Conservation (phyloP, 2,329 filamentous ascomycete genomes). For the Calonectria fujianensis region DNA sequence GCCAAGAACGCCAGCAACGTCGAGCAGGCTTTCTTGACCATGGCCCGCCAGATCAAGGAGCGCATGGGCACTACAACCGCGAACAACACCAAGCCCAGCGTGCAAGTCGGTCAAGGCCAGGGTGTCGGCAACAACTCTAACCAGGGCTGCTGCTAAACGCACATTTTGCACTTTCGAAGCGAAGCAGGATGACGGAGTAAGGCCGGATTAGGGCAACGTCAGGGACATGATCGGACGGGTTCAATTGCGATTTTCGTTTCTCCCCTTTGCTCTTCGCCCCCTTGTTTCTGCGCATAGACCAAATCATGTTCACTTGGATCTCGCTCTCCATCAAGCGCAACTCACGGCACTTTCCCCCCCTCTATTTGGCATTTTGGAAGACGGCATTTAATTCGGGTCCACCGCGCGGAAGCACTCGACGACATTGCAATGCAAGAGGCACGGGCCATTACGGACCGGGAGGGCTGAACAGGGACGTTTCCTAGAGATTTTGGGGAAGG, state of each 20-base stretch:
- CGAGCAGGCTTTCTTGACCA: conserved; percentile 99
- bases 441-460: conserved; percentile 34
- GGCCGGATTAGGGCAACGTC: conserved; percentile 52
- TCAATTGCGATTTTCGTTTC: conserved; percentile 56
- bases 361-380: conserved; percentile 47
- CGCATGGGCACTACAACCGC: conserved; percentile 97
- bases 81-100: conserved; percentile 98
- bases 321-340: conserved; percentile 51
- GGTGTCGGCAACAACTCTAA: conserved; percentile 91
- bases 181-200: conserved; percentile 56
- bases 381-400: conserved; percentile 42
- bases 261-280: conserved; percentile 49
- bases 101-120: conserved; percentile 96
- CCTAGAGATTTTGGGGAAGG: conserved; percentile 41
- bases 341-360: conserved; percentile 40
- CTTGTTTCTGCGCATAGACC: conserved; percentile 61
- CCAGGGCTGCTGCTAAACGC: conserved; percentile 90
- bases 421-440: conserved; percentile 31
- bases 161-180: conserved; percentile 48
- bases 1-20: conserved; percentile 99
- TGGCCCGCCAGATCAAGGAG: conserved; percentile 99
- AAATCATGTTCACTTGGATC: conserved; percentile 60
- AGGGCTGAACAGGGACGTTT: conserved; percentile 33
- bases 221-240: conserved; percentile 57
- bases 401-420: conserved; percentile 34